Evolutionary conservation across 768 basidiomycete genomes (phyloP).

Genomic region (Tricholoma sp.): DNA sequence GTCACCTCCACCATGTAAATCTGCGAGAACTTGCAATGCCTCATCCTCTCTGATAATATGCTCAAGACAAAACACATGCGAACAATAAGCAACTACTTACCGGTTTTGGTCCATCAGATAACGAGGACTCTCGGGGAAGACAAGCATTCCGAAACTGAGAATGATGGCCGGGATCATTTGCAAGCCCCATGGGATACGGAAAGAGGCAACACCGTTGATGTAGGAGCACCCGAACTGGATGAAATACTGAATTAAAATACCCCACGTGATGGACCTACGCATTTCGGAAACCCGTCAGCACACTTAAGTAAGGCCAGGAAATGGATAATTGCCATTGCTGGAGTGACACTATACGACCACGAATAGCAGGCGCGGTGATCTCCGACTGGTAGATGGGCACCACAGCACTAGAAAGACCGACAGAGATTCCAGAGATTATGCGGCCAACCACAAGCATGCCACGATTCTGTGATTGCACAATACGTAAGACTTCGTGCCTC

Average conservation of each 20-base stretch:
- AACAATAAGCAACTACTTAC: constrained; percentile 21
- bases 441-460: constrained; percentile 74
- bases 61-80: background rate
- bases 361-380: constrained; percentile 65
- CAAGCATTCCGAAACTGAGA: constrained; percentile 58
- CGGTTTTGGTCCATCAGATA: constrained; percentile 62
- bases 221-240: constrained; percentile 73
- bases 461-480: constrained; percentile 40
- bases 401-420: constrained; percentile 60
- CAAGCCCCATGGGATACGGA: constrained; percentile 77
- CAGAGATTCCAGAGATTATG: constrained; percentile 62
- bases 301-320: background rate
- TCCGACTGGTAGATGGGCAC: constrained; percentile 76
- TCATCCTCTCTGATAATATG: constrained; percentile 40
- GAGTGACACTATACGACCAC: constrained; percentile 69
- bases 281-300: background rate
- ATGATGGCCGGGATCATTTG: constrained; percentile 77
- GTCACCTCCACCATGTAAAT: constrained; percentile 66
- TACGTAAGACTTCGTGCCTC: background rate
- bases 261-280: constrained; percentile 63
- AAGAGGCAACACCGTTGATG: constrained; percentile 64
- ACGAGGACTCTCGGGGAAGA: constrained; percentile 69
- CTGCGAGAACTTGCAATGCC: constrained; percentile 67
- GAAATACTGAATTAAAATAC: constrained; percentile 72
- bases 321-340: constrained; percentile 56